Conservation (phyloP, 441 rosid genomes). For the Erodium trifolium region DNA sequence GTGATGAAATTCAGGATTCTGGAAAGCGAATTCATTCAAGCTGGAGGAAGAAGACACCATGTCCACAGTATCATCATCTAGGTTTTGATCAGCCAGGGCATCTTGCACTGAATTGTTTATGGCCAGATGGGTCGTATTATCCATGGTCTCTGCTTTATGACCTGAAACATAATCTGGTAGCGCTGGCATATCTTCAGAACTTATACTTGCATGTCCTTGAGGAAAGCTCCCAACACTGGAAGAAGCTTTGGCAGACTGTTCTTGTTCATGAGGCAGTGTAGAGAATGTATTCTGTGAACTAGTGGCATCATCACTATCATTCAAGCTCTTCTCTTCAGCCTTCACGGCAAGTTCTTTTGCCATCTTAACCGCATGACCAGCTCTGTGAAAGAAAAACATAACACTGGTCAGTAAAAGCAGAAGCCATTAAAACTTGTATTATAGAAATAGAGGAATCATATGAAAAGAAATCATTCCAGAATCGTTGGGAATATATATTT, state of each 20-base stretch:
- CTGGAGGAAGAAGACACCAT: conserved; percentile 2
- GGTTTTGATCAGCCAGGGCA: conserved; percentile 43
- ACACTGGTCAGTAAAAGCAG: conserved; percentile 9
- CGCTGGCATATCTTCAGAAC: conserved; percentile 52
- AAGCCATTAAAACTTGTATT: background rate
- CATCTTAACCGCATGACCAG: conserved; percentile 85
- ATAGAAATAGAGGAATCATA: background rate
- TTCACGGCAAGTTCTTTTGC: conserved; percentile 70
- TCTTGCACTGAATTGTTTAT: conserved; percentile 36
- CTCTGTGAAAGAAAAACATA: conserved; percentile 46
- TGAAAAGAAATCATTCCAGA: background rate
- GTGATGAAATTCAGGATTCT: conserved; percentile 31
- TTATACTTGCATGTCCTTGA: conserved; percentile 34
- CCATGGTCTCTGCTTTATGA: conserved; percentile 44
- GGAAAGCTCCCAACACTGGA: conserved; percentile 90
- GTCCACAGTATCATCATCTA: conserved; percentile 44
- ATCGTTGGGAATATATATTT: too few species aligned
- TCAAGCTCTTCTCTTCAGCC: conserved; percentile 74
- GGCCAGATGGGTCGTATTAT: conserved; percentile 38
- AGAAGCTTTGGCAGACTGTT: conserved; percentile 76
- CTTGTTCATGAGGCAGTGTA: conserved; percentile 85
- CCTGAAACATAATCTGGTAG: conserved; percentile 35
- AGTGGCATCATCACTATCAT: conserved; percentile 60
- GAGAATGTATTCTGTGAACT: conserved; percentile 85
- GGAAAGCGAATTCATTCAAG: conserved; percentile 43